Conservation (phyloP, 306 rosid genomes). For the Cucumis hystrix region DNA sequence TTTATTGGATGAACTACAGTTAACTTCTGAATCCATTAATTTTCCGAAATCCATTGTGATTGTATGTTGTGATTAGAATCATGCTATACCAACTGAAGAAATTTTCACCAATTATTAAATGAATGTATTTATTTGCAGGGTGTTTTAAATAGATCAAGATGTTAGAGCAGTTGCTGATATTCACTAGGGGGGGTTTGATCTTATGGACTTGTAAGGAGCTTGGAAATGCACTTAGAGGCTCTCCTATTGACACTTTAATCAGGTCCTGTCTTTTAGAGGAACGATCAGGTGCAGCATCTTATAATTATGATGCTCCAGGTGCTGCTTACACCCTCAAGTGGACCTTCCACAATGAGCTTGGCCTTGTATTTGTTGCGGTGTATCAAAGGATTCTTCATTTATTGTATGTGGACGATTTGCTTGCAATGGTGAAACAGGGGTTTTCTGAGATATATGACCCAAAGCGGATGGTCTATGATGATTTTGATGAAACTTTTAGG, state of each 20-base stretch:
- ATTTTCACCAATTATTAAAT: neutral
- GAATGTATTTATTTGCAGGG: slow-evolving; percentile 21
- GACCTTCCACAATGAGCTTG: slow-evolving; percentile 90
- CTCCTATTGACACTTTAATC: slow-evolving; percentile 85
- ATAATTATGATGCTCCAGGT: slow-evolving; percentile 69
- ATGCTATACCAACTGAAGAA: neutral
- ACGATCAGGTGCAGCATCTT: slow-evolving; percentile 72
- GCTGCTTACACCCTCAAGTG: slow-evolving; percentile 86
- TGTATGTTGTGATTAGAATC: neutral
- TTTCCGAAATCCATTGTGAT: neutral
- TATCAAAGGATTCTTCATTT: slow-evolving; percentile 79
- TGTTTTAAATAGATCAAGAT: slow-evolving; percentile 20
- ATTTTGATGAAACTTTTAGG: slow-evolving; percentile 72
- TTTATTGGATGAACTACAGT: neutral
- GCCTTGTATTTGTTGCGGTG: slow-evolving; percentile 80
- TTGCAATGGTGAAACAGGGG: slow-evolving; percentile 60
- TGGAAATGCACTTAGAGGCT: slow-evolving; percentile 75
- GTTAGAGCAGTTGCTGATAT: slow-evolving; percentile 85
- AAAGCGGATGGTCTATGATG: slow-evolving; percentile 31
- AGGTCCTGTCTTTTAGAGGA: slow-evolving; percentile 92
- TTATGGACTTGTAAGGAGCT: slow-evolving; percentile 87
- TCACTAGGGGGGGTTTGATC: slow-evolving; percentile 85
- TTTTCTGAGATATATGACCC: slow-evolving; percentile 64
- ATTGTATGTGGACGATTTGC: slow-evolving; percentile 71
- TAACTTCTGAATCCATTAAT: neutral